A percentile compares a stretch with the other conserved stretches of the same genome.
phyloP scores from a whole-genome alignment of 306 rosid genomes.

The Malus sylvestris region DNA sequence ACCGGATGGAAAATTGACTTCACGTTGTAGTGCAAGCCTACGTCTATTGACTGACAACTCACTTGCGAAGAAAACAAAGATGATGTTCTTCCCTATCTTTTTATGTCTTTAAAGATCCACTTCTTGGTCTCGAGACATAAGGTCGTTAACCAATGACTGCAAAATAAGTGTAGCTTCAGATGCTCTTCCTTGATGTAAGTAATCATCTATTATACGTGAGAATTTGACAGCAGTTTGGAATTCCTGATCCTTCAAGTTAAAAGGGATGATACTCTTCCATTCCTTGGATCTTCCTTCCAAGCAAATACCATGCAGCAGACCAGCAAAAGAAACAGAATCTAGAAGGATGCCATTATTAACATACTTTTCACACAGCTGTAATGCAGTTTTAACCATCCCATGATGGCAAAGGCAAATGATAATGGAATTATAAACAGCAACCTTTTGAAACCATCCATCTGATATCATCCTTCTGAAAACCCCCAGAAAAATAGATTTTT shows the following conservation, averaged over 20 bases:
- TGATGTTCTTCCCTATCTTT: constrained; percentile 12
- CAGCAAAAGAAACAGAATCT: constrained; percentile 53
- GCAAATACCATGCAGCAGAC: constrained; percentile 64
- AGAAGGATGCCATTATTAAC: constrained; percentile 35
- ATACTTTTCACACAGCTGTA: constrained; percentile 49
- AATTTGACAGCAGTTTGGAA: constrained; percentile 53
- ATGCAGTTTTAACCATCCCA: constrained; percentile 64
- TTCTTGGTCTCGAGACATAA: constrained; percentile 24
- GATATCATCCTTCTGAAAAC: constrained; percentile 52
- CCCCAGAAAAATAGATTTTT: constrained; percentile 40
- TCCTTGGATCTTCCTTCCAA: constrained; percentile 55
- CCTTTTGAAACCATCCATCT: constrained; percentile 47
- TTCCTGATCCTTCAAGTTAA: constrained; percentile 35
- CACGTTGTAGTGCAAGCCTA: neutral
- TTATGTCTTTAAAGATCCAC: constrained; percentile 17
- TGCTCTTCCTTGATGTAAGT: constrained; percentile 35
- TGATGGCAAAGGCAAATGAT: constrained; percentile 57
- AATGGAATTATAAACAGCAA: constrained; percentile 65
- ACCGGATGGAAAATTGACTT: neutral
- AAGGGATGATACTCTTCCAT: constrained; percentile 49
- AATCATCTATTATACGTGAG: constrained; percentile 50
- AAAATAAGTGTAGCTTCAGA: constrained; percentile 57
- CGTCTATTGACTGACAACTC: neutral
- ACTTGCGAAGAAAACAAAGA: constrained; percentile 9
- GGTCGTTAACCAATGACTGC: constrained; percentile 47